Conservation (phyloP, 2,329 filamentous ascomycete species). For the Phaeosphaeriaceae sp. region DNA sequence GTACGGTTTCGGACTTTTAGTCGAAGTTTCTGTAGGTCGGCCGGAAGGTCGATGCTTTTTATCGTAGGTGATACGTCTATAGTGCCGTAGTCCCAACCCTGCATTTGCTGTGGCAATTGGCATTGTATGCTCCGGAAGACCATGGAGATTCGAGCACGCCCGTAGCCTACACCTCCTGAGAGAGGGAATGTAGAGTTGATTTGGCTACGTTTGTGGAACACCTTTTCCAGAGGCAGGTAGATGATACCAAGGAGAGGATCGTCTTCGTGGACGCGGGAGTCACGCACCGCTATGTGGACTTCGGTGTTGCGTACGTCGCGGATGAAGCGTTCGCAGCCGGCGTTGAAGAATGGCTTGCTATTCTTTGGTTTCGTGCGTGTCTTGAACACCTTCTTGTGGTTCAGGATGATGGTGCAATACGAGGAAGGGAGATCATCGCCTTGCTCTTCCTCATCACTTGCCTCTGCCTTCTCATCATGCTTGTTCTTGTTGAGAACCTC, state of each 20-base stretch:
- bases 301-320: slow-evolving; percentile 71
- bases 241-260: slow-evolving; percentile 73
- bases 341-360: slow-evolving; percentile 79
- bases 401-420: slow-evolving; percentile 76
- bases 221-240: slow-evolving; percentile 67
- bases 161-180: slow-evolving; percentile 74
- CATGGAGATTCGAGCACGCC: slow-evolving; percentile 71
- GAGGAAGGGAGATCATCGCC: slow-evolving; percentile 70
- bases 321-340: slow-evolving; percentile 74
- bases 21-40: slow-evolving; percentile 57
- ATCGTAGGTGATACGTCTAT: slow-evolving; percentile 66
- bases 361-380: slow-evolving; percentile 80
- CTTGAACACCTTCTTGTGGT: slow-evolving; percentile 72
- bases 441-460: slow-evolving; percentile 66
- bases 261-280: slow-evolving; percentile 71
- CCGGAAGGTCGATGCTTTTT: slow-evolving; percentile 57
- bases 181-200: slow-evolving; percentile 71
- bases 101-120: slow-evolving; percentile 62
- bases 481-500: slow-evolving; percentile 63
- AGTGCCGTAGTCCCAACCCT: slow-evolving; percentile 77
- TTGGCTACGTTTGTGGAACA: slow-evolving; percentile 69
- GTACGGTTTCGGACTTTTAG: slow-evolving; percentile 67
- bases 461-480: slow-evolving; percentile 54
- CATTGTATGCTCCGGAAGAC: slow-evolving; percentile 74
- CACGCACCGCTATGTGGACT: slow-evolving; percentile 71